Conservation (phyloP, 208 protist species). For the Leishmania braziliensis region DNA sequence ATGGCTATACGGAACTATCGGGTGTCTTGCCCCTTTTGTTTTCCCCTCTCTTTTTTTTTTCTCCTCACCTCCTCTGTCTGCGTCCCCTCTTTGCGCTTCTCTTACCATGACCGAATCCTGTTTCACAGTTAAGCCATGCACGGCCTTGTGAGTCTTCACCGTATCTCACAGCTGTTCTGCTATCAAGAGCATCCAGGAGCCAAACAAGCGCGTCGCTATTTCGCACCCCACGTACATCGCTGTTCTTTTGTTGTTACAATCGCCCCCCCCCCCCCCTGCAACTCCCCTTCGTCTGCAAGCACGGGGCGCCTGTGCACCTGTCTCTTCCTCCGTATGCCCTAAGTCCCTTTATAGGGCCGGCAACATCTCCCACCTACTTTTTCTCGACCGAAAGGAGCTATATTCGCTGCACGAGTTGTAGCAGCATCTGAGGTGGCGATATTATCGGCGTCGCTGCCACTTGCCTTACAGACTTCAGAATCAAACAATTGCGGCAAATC, state of each 20-base stretch:
- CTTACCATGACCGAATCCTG: background rate
- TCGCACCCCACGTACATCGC: background rate
- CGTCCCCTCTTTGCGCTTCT: background rate
- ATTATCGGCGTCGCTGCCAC: background rate
- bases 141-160: background rate
- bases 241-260: background rate
- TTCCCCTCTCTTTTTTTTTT: background rate
- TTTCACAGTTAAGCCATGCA: background rate
- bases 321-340: background rate
- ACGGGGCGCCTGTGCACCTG: background rate
- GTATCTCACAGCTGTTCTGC: background rate
- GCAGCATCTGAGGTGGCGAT: background rate
- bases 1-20: background rate
- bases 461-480: background rate
- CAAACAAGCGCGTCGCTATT: background rate
- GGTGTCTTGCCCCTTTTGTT: background rate
- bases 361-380: background rate
- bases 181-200: background rate
- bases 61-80: background rate
- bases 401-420: background rate
- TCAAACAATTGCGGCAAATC: background rate
- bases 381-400: background rate
- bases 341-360: background rate
- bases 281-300: background rate
- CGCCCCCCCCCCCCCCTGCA: no score